These are phyloP conservation scores for Przewalskia tangutica DNA, from an alignment of 257 asterid species.

Conservation along the genomic window DNA sequence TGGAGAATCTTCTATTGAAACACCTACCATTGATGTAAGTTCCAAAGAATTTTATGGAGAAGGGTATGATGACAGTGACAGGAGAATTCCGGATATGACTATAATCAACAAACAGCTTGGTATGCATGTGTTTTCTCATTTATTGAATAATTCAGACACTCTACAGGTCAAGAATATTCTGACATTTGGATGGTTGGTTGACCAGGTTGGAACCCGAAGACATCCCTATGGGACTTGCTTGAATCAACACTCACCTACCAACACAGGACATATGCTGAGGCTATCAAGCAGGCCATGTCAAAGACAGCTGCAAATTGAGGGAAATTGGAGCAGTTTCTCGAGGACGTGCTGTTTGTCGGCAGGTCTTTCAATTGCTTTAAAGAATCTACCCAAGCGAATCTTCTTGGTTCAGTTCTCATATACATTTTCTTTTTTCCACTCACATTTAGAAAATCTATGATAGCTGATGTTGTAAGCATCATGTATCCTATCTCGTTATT, in stretches of 20 bases:
- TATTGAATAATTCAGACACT: background rate
- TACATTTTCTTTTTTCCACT: background rate
- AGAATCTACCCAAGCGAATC: slow-evolving; percentile 11
- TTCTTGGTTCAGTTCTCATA: background rate
- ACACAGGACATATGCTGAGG: slow-evolving; percentile 67
- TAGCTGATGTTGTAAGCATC: slow-evolving; percentile 12
- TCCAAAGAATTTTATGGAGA: slow-evolving; percentile 92
- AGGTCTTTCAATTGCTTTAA: slow-evolving; percentile 9
- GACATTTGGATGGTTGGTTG: background rate
- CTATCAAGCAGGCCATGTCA: slow-evolving; percentile 58
- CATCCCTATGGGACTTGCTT: slow-evolving; percentile 61
- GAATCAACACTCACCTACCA: slow-evolving; percentile 73
- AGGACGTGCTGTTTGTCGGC: background rate
- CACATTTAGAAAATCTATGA: background rate
- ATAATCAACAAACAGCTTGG: slow-evolving; percentile 85
- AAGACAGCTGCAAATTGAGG: slow-evolving; percentile 40
- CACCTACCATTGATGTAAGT: slow-evolving; percentile 70
- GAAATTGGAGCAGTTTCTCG: background rate
- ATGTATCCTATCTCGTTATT: slow-evolving; percentile 4
- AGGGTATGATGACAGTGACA: slow-evolving; percentile 95
- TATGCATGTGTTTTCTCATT: slow-evolving; percentile 15
- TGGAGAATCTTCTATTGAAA: slow-evolving; percentile 58
- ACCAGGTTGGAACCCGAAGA: slow-evolving; percentile 63
- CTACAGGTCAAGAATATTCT: background rate
- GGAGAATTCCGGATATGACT: slow-evolving; percentile 96